These are phyloP conservation scores for Paramyrothecium sp. DNA, from an alignment of 2,329 filamentous ascomycete genomes.

Conservation along the genomic window DNA sequence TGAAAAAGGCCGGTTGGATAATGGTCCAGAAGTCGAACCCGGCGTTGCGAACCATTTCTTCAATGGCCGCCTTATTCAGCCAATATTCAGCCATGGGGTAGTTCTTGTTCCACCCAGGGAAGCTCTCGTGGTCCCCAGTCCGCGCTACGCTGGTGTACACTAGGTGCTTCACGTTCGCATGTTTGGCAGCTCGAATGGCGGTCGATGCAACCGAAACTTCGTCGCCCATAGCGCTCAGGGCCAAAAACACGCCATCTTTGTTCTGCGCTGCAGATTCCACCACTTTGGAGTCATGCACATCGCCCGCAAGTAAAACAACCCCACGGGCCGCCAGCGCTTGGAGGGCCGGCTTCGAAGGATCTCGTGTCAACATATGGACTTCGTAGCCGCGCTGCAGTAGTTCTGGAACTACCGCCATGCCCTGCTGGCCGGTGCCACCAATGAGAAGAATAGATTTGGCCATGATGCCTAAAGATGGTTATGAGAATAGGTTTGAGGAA, in stretches of 20 bases:
- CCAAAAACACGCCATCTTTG: not conserved
- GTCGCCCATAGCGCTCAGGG: not conserved
- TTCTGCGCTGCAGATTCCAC: not conserved
- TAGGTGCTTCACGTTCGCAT: not conserved
- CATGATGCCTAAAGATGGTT: not conserved
- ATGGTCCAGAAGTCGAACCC: not conserved
- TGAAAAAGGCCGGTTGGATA: not conserved
- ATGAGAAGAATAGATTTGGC: not conserved
- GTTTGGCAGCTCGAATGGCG: not conserved
- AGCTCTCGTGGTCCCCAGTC: not conserved
- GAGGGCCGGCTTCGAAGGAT: not conserved
- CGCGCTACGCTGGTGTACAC: not conserved
- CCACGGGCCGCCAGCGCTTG: not conserved
- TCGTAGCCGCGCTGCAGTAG: not conserved
- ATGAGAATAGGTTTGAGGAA: not conserved
- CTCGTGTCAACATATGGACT: not conserved
- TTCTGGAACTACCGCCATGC: not conserved
- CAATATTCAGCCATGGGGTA: not conserved
- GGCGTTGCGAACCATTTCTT: not conserved
- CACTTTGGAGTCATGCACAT: not conserved
- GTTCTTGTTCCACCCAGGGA: not conserved
- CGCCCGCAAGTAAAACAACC: not conserved
- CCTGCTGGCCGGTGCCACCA: not conserved
- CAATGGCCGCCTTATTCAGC: not conserved
- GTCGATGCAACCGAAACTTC: not conserved